Evolutionary conservation across 169 alveolate species (phyloP), one percentile per base, ranked within the genome.

Genomic region (Cryptosporidium meleagridis): DNA sequence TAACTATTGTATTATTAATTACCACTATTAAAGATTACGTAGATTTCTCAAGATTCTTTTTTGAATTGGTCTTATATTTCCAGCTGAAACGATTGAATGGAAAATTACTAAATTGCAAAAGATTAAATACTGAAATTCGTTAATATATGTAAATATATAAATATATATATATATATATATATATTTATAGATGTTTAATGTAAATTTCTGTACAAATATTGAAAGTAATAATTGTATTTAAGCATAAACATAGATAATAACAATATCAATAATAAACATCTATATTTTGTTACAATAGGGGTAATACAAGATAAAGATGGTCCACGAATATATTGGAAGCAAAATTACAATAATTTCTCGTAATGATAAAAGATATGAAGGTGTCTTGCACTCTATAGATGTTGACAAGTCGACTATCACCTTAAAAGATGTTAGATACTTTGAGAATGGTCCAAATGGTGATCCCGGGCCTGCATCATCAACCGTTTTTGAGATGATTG

Each of bases 301-400:
- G 1, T 23, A 55, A 55, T n/a, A 23, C 35, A 55, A 26, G 67
- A n/a, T 55, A 8, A 14, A 41, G n/a, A 80, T 80, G 89, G 89
- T 80, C 1, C 89, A 80, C 52, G 89, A 80, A 48, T 80, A 80
- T 31, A 80, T 80, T 44, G 89, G 89, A 44, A 80, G 89, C 45
- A 80, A 80, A 26, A 80, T 80, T 21, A 80, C 89, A 2, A 80
- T 80, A n/a, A 80, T 80, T 59, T 80, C 89, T 37, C 72, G 89
- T 14, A 80, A 80, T 21, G 75, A 65, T 61, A 80, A 59, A n/a
- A 80, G 89, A 48, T 80, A 80, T 31, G 89, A 80, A 39, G 89
- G 89, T 41, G 48, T 80, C 18, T 69, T 80, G 10, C 89, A 80
- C 48, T 80, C 89, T n/a, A 80, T 80, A 21, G 89, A 80, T 45